Evolutionary conservation across 1,139 yeast species (phyloP), one percentile per base, ranked within the genome.

Genomic region (Dujonia santamariae): DNA sequence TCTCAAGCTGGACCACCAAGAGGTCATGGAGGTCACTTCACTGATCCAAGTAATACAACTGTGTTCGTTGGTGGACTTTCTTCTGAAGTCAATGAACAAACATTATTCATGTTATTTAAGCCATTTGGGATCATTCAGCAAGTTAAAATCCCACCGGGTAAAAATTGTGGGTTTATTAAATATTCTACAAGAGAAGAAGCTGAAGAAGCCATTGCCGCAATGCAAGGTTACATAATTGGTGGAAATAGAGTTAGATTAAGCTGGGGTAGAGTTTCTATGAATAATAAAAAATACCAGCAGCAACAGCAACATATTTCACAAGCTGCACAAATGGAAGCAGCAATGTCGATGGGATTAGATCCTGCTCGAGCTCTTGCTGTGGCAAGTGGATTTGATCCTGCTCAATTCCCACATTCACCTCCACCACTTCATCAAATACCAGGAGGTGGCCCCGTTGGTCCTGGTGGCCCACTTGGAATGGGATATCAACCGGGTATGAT

Each of bases 1-100:
- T n/a, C 13, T 11, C 17, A 13, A 4, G 11, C 9, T 17, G 6
- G 19, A 22, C 18, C 17, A 26, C 11, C 16, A 22, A 6, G 13
- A 12, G 30, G 25, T 12, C 20, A 17, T 26, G 27, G 41, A 41
- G 78, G 76, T 42, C 56, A 58, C 21, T 82, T 65, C 51, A 69
- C 82, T 27, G 95, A 87, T 51, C 88, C 90, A 14, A 80, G 75
- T 52, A 88, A 87, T 55, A 86, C 96, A 9, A 88, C 97, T 0
- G 96, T 88, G n/a, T 88, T 88, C 56, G 92, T 88, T 16, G 97
- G 97, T 18, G 97, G 97, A 0, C 63, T 88, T 31, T 80, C 92
- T 7, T 68, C 81, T 15, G 79, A 80, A 34, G 88, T 86, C 19
- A 69, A 78, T 12, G 97, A 87, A 51, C 83, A 80, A 34, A 85